phyloP scores from a whole-genome alignment of 345 rosid genomes.

The Linum trigynum region DNA sequence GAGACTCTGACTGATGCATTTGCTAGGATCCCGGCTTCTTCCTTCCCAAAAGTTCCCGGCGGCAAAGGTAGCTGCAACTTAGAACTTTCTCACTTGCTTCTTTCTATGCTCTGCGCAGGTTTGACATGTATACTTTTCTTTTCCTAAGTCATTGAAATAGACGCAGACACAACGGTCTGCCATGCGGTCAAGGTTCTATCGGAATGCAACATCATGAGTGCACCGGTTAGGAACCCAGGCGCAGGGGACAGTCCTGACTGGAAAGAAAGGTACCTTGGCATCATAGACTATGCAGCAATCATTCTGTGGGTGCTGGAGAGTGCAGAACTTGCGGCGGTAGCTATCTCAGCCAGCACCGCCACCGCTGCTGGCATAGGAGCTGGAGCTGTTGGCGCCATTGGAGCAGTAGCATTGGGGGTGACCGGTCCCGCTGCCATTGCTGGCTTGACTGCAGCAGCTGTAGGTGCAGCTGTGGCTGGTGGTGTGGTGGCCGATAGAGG shows the following conservation, averaged over 20 bases:
- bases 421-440: constrained; percentile 66
- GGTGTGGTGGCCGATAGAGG: constrained; percentile 60
- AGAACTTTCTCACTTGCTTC: too few relatives aligned
- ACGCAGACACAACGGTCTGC: constrained; percentile 52
- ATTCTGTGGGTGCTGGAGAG: constrained; percentile 77
- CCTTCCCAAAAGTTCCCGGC: constrained; percentile 69
- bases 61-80: constrained; percentile 46
- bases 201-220: constrained; percentile 63
- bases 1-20: constrained; percentile 69
- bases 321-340: constrained; percentile 67
- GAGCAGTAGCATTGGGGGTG: constrained; percentile 60
- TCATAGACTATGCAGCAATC: constrained; percentile 67
- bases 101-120: not conserved
- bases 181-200: constrained; percentile 71
- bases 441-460: constrained; percentile 66
- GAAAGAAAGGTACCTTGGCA: constrained; percentile 67
- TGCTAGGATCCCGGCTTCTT: constrained; percentile 57
- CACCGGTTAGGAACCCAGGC: constrained; percentile 61
- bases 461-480: constrained; percentile 79
- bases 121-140: not conserved
- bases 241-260: constrained; percentile 43
- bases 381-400: constrained; percentile 66
- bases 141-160: constrained; percentile 62
- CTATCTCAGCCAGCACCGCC: constrained; percentile 58
- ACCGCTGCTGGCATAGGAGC: constrained; percentile 74